Evolutionary conservation across 331 rosid species (phyloP).

Genomic region (Pyracantha coccinea): DNA sequence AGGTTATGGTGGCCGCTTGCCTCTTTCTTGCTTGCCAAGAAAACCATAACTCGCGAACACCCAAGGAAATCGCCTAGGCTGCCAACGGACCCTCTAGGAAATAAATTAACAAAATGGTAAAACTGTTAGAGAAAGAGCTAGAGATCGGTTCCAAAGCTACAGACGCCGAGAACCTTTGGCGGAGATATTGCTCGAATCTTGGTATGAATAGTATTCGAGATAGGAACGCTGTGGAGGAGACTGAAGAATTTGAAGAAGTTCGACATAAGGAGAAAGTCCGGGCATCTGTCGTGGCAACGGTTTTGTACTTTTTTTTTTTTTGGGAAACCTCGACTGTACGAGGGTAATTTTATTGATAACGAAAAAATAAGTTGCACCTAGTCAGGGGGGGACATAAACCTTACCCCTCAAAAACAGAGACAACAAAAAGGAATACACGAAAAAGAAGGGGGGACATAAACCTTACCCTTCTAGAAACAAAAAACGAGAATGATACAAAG

Average conservation of each 20-base stretch:
- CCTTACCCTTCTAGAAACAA: too few relatives aligned
- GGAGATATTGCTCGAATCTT: background rate
- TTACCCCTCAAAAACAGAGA: too few relatives aligned
- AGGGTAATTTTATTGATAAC: too few relatives aligned
- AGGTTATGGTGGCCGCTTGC: background rate
- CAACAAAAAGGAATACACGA: too few relatives aligned
- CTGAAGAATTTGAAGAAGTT: background rate
- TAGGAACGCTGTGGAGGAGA: slow-evolving; percentile 2
- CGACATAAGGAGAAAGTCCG: slow-evolving; percentile 19
- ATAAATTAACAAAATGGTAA: slow-evolving; percentile 3
- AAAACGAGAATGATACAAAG: too few relatives aligned
- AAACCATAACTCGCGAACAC: background rate
- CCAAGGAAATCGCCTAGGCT: background rate
- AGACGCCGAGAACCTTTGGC: background rate
- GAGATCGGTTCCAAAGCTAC: background rate
- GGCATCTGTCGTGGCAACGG: background rate
- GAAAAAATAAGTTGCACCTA: too few relatives aligned
- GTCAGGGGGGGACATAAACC: too few relatives aligned
- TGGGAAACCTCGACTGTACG: too few relatives aligned
- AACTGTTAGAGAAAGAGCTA: background rate
- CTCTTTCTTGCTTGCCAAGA: background rate
- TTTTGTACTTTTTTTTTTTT: too few relatives aligned
- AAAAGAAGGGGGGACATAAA: too few relatives aligned
- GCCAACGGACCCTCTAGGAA: background rate
- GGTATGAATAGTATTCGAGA: background rate